Conservation (phyloP, 1,284 basidiomycete species). For the Pterula multifida region DNA sequence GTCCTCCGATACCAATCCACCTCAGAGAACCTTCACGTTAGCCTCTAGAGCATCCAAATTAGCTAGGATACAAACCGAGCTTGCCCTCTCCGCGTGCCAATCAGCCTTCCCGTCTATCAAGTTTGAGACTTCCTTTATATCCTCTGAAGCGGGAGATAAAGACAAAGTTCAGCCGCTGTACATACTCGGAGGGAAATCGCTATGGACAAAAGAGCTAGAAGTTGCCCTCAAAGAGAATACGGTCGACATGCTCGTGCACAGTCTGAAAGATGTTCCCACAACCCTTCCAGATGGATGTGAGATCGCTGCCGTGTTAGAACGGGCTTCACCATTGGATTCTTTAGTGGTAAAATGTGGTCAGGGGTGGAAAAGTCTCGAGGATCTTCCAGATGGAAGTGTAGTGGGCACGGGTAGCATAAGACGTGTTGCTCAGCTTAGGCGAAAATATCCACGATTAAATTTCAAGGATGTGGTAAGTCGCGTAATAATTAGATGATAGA, state of each 20-base stretch:
- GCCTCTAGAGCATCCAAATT: conserved; percentile 82
- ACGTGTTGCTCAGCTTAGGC: conserved; percentile 82
- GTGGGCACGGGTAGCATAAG: conserved; percentile 93
- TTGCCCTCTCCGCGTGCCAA: conserved; percentile 50
- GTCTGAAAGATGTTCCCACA: conserved; percentile 92
- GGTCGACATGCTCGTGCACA: conserved; percentile 92
- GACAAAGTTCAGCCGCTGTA: conserved; percentile 79
- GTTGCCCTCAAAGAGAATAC: conserved; percentile 59
- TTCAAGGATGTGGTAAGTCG: conserved; percentile 84
- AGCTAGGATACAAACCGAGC: conserved; percentile 78
- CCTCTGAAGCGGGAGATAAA: conserved; percentile 77
- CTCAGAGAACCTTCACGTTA: conserved; percentile 37
- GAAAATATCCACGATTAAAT: conserved; percentile 66
- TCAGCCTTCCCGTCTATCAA: conserved; percentile 22
- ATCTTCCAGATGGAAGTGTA: conserved; percentile 81
- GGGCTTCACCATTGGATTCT: conserved; percentile 87
- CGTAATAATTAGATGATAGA: conserved; percentile 6
- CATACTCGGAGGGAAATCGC: conserved; percentile 72
- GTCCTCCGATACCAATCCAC: neutral
- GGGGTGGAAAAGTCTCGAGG: conserved; percentile 66
- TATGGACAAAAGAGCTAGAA: conserved; percentile 96
- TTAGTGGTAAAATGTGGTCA: conserved; percentile 79
- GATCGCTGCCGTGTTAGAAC: conserved; percentile 76
- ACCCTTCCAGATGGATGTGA: conserved; percentile 75
- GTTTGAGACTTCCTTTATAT: conserved; percentile 77